Percentiles rank a stretch among this genome's conserved stretches.
phyloP scores from a whole-genome alignment of 345 rosid species.

The Adansonia digitata region DNA sequence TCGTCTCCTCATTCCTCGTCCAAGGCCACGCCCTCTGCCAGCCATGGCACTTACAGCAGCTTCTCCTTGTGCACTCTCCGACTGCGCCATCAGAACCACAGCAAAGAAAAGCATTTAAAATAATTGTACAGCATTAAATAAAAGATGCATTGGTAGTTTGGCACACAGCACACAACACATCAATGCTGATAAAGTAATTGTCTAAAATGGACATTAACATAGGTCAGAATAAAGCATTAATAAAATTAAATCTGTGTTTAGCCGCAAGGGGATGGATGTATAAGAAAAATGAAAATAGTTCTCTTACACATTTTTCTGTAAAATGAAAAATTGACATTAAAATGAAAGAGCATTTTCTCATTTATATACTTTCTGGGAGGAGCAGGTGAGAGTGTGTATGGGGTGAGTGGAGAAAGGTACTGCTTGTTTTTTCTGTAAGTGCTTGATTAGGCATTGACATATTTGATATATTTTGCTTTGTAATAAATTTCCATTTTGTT shows the following conservation, averaged over 20 bases:
- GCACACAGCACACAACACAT: no score
- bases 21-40: constrained; percentile 80
- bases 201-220: neutral
- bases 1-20: constrained; percentile 96
- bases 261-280: neutral
- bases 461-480: no score
- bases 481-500: no score
- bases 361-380: no score
- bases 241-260: neutral
- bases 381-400: no score
- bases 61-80: constrained; percentile 99
- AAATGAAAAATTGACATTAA: no score
- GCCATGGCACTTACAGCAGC: constrained; percentile 88
- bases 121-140: neutral
- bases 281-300: neutral
- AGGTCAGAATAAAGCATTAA: neutral
- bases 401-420: no score
- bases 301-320: no score
- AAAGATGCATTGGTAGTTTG: neutral
- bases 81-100: constrained; percentile 48
- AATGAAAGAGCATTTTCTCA: no score
- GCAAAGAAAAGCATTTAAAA: neutral
- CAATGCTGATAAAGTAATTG: neutral
- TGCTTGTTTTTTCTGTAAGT: no score
- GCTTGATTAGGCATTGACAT: no score